Evolutionary conservation across 2,329 filamentous ascomycete species (phyloP), one percentile per base, ranked within the genome.

Genomic region (Orbilia javanica): DNA sequence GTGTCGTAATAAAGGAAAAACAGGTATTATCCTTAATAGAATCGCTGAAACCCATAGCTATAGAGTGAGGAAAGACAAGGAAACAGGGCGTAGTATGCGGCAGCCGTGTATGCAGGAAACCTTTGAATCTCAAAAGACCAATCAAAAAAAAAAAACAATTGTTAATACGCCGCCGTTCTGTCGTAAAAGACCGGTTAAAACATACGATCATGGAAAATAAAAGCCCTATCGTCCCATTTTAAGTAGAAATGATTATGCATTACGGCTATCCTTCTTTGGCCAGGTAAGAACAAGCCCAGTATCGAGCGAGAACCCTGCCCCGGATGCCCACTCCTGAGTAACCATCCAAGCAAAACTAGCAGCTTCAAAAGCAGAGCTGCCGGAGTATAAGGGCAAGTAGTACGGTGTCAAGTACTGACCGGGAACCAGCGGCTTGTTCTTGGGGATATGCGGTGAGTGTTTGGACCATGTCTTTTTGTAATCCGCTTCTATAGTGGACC

Each of bases 311-410:
- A 77, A 39, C 25, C 42, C 46, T 18, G 60, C 62, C 15, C 34
- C 27, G 2, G 50, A 27, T 27, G 66, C 67, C 75, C 75, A 79
- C 67, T 79, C 75, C 52, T 79, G 75, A 11, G 75, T 79, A 20
- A 79, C 46, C 68, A 72, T 72, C 75, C 75, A 79, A 20, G 75
- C 75, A 36, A 79, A 79, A 18, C 62, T 79, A 29, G 75, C 75
- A 15, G 75, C 75, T 65, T 79, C 75, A 13, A 79, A 79, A 10
- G 75, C 63, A 6, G 68, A 73, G 34, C 75, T 79, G 13, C 75
- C 75, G 22, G 75, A 79, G 34, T 68, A 79, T 18, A 79, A 44
- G n/a, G 75, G 75, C n/a, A 79, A 63, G 34, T 79, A 79, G 20
- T 63, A 79, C 6, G 75, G 68, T 13, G 69, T 69, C 31, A 79